Evolutionary conservation across 805 yeast genomes (phyloP).

Genomic region (Candida adriatica): DNA sequence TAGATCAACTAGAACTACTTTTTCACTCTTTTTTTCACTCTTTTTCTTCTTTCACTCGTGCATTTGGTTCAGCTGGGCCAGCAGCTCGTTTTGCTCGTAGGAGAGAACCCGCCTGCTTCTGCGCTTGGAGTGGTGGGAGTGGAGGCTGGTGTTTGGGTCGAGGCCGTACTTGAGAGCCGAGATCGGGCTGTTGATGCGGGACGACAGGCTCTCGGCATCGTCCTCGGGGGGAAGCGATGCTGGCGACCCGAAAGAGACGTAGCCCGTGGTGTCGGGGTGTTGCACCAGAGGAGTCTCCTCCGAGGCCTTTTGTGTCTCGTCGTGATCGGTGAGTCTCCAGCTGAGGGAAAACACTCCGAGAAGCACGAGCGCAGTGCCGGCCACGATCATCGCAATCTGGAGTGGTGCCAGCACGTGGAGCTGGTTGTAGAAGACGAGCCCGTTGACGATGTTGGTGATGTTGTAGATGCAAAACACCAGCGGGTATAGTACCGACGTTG

Average conservation of each 20-base stretch:
- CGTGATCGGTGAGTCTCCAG: slow-evolving; percentile 35
- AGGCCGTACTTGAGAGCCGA: slow-evolving; percentile 1
- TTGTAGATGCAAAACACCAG: slow-evolving; percentile 80
- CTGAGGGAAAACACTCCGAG: slow-evolving; percentile 63
- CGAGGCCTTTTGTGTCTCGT: slow-evolving; percentile 5
- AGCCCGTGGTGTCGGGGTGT: slow-evolving; percentile 17
- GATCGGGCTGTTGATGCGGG: slow-evolving; percentile 1
- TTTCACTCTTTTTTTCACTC: too few species aligned
- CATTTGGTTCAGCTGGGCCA: slow-evolving; percentile 35
- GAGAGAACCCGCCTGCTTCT: slow-evolving; percentile 34
- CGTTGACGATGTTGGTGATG: slow-evolving; percentile 59
- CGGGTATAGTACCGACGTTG: slow-evolving; percentile 79
- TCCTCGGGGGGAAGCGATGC: slow-evolving; percentile 6
- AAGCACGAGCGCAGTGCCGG: slow-evolving; percentile 38
- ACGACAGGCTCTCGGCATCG: slow-evolving; percentile 1
- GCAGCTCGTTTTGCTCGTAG: slow-evolving; percentile 45
- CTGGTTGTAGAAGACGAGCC: slow-evolving; percentile 52
- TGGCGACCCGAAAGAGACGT: slow-evolving; percentile 36
- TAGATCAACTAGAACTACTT: too few species aligned
- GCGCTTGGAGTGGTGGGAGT: slow-evolving; percentile 4
- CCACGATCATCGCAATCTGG: slow-evolving; percentile 37
- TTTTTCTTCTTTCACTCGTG: too few species aligned
- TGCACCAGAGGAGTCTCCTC: slow-evolving; percentile 19
- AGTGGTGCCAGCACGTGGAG: slow-evolving; percentile 30
- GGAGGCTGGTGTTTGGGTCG: slow-evolving; percentile 5